Evolutionary conservation across 1,284 basidiomycete genomes (phyloP), one percentile per base, ranked within the genome.

Genomic region (Rhodotorula sp.): DNA sequence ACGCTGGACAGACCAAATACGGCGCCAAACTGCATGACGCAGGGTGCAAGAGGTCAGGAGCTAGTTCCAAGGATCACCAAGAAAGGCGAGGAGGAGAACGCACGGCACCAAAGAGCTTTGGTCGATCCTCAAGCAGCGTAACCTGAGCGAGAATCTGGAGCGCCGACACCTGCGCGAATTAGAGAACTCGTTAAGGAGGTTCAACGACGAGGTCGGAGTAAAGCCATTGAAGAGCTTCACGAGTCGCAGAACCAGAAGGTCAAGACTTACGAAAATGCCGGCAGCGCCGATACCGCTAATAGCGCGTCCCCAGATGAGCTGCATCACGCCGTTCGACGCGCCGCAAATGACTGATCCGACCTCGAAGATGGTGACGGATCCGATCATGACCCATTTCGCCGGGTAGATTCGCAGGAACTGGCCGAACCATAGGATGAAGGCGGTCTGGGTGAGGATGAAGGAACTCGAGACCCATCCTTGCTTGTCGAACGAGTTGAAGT

Each of bases 311-410:
- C 85, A 81, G 73, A 87, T 86, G 60, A 87, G 77, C 51, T 84
- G 77, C 47, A 80, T 76, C 75, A 85, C 83, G 23, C 74, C 80
- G 0, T 83, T 81, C 0, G 85, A 81, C 8, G 84, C 81, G 21
- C 82, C 86, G 68, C 85, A 87, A 26, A 87, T 78, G 26, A 84
- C 80, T 10, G 82, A 83, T 5, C 86, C 86, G 34, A 86, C 68
- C 67, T 85, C 84, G 68, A 85, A 85, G 75, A 85, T 75, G 76
- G 83, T 76, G 68, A 87, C 81, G 58, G 84, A 80, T 18, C 73
- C 74, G 52, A 86, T 79, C 62, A 85, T 83, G 86, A 80, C 61
- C 84, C 60, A 79, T 61, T 73, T 73, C 12, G 69, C 75, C 3
- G 75, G 68, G 49, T 61, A 74, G 67, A 83, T 83, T 31, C 82